Base-by-base conservation (phyloP, 2,329 filamentous ascomycete genomes). In the Talaromyces rugulosus region DNA sequence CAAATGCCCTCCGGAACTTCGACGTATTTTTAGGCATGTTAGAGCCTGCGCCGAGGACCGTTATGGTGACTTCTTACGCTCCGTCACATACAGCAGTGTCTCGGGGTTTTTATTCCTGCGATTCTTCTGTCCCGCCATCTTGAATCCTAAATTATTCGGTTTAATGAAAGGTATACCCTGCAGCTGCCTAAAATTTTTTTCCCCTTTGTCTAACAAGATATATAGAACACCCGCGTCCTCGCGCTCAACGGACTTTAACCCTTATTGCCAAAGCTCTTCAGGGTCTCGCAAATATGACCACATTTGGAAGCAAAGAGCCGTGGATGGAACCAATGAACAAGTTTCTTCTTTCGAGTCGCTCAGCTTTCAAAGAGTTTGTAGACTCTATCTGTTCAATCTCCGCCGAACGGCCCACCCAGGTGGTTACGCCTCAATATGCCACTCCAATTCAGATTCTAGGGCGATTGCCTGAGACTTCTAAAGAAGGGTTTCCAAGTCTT, bases 251-350 rank as follows among this genome's bases (percentile, higher is more conserved):
- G 50, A 96, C 93, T 0, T 83, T 97, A 59, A 97, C 94, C 0
- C 83, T 98, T 56, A 93, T 98, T 63, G 92, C 94, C 28, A 98
- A 98, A 76, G 91, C 90, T 1, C 80, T 98, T 8, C 93, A 97
- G 76, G 93, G 92, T 16, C 82, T 98, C 62, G 92, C 92, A 18
- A 97, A 97, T 73, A 83, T 97, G 77, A 91, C 91, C 1, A 92
- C 87, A 0, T 97, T 97, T 72, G 94, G 94, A 47, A 93, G 90
- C 71, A 96, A 96, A 73, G 94, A 98, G 75, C 87, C 89, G n/a
- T 98, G 92, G 92, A 97, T 98, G 93, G 93, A 96, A 77, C 92
- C 92, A 0, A 98, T 98, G 94, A 98, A 97, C 72, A 85, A 85
- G 51, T 97, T 97, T 69, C 80, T 98, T 54, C 83, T 82, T 8